Evolutionary conservation across 345 rosid species (phyloP).

Genomic region (Triadica sebifera): DNA sequence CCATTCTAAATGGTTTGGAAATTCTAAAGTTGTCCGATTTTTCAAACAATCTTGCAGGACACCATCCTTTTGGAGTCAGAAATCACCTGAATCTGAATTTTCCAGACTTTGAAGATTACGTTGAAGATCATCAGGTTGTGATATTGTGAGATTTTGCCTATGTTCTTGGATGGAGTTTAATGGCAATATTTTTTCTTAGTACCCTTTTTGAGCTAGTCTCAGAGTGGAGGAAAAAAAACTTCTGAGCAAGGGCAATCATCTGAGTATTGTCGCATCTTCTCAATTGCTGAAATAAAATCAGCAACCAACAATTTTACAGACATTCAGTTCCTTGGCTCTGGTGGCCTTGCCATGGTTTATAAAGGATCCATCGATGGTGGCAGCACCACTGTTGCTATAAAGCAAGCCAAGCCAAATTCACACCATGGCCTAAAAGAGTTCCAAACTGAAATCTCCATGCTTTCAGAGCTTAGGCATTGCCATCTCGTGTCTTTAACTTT

Average conservation of each 20-base stretch:
- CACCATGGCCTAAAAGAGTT: conserved; percentile 11
- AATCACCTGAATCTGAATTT: not conserved
- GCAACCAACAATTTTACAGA: conserved; percentile 8
- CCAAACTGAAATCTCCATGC: conserved; percentile 12
- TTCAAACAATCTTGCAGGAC: conserved; percentile 9
- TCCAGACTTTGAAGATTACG: not conserved
- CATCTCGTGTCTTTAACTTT: not conserved
- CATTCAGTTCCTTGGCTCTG: not conserved
- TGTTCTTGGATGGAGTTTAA: too few species aligned
- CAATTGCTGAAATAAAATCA: not conserved
- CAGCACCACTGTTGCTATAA: not conserved
- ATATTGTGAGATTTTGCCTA: too few species aligned
- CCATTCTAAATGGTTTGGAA: conserved; percentile 11
- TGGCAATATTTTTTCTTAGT: not conserved
- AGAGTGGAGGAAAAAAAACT: not conserved
- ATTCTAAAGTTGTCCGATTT: conserved; percentile 6
- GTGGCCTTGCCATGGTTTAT: not conserved
- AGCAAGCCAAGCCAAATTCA: not conserved
- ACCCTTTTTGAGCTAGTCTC: not conserved
- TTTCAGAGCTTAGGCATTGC: conserved; percentile 1
- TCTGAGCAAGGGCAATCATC: not conserved
- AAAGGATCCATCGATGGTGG: conserved; percentile 1
- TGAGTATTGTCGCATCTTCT: not conserved
- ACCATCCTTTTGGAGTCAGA: conserved; percentile 4
- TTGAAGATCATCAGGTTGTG: not conserved